Percentiles rank a stretch among this genome's conserved stretches.
Conservation (phyloP, 768 basidiomycete genomes). For the Phylloporus arenicola region DNA sequence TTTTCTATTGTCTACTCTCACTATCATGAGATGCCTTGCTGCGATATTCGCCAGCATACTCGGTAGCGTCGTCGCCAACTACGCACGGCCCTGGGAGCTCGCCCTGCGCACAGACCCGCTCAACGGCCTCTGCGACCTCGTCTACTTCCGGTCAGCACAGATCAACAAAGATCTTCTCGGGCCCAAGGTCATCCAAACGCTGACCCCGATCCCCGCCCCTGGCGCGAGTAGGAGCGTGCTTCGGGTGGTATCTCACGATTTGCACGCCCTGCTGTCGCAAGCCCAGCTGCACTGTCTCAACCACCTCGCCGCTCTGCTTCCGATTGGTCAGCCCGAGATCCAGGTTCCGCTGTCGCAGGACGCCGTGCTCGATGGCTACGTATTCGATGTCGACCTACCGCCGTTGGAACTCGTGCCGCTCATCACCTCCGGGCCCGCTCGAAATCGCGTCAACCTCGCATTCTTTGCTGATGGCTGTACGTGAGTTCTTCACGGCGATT, state of each 20-base stretch:
- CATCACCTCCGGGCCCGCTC: conserved; percentile 52
- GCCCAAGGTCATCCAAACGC: conserved; percentile 7
- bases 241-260: conserved; percentile 19
- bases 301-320: conserved; percentile 12
- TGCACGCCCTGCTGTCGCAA: conserved; percentile 8
- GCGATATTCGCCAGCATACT: conserved; percentile 2
- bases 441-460: conserved; percentile 67
- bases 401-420: conserved; percentile 53
- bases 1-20: conserved; percentile 5
- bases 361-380: not conserved
- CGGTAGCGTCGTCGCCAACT: conserved; percentile 19
- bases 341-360: conserved; percentile 12
- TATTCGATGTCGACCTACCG: conserved; percentile 27
- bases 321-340: not conserved
- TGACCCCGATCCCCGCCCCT: conserved; percentile 9
- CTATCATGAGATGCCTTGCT: conserved; percentile 13
- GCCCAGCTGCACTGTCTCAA: conserved; percentile 23
- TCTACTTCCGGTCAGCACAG: conserved; percentile 19
- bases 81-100: conserved; percentile 67
- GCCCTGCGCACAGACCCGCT: conserved; percentile 16
- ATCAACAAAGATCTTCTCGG: conserved; percentile 16
- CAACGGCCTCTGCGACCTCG: conserved; percentile 12
- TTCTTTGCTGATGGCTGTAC: conserved; percentile 78
- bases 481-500: conserved; percentile 20
- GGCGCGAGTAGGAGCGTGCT: conserved; percentile 7